phyloP scores from a whole-genome alignment of 306 rosid genomes.

The Astragalus glycyphyllos region DNA sequence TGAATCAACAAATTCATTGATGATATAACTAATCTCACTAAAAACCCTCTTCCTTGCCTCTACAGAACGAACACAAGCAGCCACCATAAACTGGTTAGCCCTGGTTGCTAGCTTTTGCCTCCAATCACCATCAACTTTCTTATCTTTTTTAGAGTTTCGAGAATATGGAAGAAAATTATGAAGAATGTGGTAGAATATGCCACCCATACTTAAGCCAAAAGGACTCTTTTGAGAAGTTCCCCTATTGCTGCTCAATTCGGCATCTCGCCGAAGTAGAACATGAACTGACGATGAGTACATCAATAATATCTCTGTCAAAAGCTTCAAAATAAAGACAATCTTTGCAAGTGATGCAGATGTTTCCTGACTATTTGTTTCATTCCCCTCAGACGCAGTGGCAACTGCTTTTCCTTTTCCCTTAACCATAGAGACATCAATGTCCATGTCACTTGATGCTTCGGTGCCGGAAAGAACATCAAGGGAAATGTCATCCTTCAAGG shows the following conservation, averaged over 20 bases:
- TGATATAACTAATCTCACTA: slow-evolving; percentile 67
- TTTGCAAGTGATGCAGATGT: slow-evolving; percentile 92
- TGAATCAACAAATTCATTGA: slow-evolving; percentile 78
- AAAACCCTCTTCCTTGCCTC: slow-evolving; percentile 93
- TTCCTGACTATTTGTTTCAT: slow-evolving; percentile 60
- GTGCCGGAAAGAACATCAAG: slow-evolving; percentile 51
- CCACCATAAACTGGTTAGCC: slow-evolving; percentile 92
- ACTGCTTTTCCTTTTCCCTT: slow-evolving; percentile 98
- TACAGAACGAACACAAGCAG: slow-evolving; percentile 90
- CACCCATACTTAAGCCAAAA: slow-evolving; percentile 62
- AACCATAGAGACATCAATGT: slow-evolving; percentile 77
- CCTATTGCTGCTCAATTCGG: slow-evolving; percentile 75
- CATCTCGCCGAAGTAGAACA: slow-evolving; percentile 93
- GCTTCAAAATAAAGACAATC: slow-evolving; percentile 86
- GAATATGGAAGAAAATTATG: slow-evolving; percentile 78
- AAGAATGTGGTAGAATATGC: slow-evolving; percentile 87
- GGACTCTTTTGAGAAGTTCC: slow-evolving; percentile 67
- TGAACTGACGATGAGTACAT: slow-evolving; percentile 94
- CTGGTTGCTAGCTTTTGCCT: slow-evolving; percentile 92
- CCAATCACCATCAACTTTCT: slow-evolving; percentile 94
- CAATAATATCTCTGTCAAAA: slow-evolving; percentile 84
- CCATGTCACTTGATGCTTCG: slow-evolving; percentile 80
- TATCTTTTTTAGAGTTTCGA: slow-evolving; percentile 75
- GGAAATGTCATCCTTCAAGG: slow-evolving; percentile 64
- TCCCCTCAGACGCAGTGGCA: slow-evolving; percentile 70